phyloP scores from a whole-genome alignment of 768 basidiomycete genomes.

The Serendipita vermifera region DNA sequence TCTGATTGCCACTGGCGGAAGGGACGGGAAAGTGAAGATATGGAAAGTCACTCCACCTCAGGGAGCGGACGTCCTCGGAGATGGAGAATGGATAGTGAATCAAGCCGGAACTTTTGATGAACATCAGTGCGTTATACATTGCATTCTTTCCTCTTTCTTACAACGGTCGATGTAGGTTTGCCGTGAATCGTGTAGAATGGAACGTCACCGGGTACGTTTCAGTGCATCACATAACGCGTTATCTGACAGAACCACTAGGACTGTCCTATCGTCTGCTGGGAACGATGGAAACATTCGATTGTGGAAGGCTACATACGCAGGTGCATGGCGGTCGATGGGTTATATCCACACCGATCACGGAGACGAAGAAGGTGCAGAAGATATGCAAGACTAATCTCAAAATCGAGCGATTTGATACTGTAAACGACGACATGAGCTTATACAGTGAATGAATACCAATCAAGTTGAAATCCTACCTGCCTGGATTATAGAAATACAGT shows the following conservation, averaged over 20 bases:
- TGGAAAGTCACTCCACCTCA: conserved; percentile 64
- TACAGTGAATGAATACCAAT: too few species aligned
- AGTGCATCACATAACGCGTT: neutral
- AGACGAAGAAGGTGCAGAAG: conserved; percentile 32
- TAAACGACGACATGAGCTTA: too few species aligned
- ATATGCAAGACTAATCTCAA: neutral
- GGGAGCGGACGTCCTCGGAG: conserved; percentile 32
- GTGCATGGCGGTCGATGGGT: conserved; percentile 73
- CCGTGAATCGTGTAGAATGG: conserved; percentile 84
- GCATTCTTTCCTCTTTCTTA: neutral
- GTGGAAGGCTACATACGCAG: conserved; percentile 77
- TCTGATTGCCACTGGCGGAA: conserved; percentile 77
- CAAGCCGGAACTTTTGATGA: conserved; percentile 80
- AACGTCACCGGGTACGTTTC: conserved; percentile 64
- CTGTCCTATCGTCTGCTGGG: conserved; percentile 69
- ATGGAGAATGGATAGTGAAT: conserved; percentile 52
- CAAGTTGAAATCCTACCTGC: too few species aligned
- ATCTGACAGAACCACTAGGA: conserved; percentile 32
- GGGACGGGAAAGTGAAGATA: conserved; percentile 81
- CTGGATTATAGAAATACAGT: too few species aligned
- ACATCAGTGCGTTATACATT: conserved; percentile 44
- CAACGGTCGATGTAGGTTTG: conserved; percentile 33
- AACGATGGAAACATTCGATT: conserved; percentile 71
- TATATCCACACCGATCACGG: conserved; percentile 71
- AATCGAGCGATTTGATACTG: too few species aligned